Conservation (phyloP, 257 asterid species). For the Petunia axillaris region DNA sequence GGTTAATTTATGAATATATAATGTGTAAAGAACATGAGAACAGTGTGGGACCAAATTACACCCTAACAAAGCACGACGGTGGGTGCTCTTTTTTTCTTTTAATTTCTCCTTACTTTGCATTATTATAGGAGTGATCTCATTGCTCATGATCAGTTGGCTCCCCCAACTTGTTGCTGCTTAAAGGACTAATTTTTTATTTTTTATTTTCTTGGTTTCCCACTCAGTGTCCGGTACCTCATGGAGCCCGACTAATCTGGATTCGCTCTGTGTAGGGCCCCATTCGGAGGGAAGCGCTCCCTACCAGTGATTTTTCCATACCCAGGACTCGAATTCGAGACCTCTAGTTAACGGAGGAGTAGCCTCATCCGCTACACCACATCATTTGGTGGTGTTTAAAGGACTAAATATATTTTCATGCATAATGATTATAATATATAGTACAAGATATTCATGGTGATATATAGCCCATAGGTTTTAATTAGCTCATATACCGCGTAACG, state of each 20-base stretch:
- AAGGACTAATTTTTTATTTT: neutral
- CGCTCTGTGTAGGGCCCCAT: too few relatives aligned
- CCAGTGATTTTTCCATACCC: too few relatives aligned
- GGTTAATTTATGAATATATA: neutral
- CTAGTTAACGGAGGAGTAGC: too few relatives aligned
- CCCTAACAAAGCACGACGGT: conserved; percentile 24
- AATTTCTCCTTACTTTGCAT: neutral
- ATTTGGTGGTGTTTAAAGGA: too few relatives aligned
- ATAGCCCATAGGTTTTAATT: conserved; percentile 19
- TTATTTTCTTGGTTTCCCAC: too few relatives aligned
- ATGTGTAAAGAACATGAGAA: neutral
- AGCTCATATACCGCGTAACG: conserved; percentile 2
- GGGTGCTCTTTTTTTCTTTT: neutral
- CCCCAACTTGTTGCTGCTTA: conserved; percentile 18
- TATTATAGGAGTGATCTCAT: conserved; percentile 12
- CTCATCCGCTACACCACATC: too few relatives aligned
- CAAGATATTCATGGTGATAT: neutral
- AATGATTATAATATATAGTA: too few relatives aligned
- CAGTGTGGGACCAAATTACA: conserved; percentile 12
- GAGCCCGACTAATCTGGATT: too few relatives aligned
- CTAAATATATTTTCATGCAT: neutral
- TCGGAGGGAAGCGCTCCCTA: too few relatives aligned
- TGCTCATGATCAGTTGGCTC: conserved; percentile 1
- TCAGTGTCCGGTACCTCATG: too few relatives aligned
- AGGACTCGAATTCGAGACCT: too few relatives aligned